These are phyloP conservation scores for Emmonsia crescens DNA, from an alignment of 2,329 filamentous ascomycete species.

Conservation along the genomic window DNA sequence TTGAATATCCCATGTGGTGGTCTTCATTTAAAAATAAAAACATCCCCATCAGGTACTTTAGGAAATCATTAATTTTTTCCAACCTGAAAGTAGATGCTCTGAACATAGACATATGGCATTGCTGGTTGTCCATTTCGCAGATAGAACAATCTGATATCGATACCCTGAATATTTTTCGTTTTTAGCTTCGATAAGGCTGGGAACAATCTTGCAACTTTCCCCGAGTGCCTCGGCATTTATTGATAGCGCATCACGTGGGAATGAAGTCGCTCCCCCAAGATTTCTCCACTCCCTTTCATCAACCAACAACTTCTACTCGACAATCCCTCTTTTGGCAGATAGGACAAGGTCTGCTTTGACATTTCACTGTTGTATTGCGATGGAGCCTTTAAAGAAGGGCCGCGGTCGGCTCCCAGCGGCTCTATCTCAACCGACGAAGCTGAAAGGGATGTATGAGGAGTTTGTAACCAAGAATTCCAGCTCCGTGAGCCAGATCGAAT, in stretches of 20 bases:
- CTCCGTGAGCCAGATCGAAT: slow-evolving; percentile 91
- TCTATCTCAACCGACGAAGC: slow-evolving; percentile 29
- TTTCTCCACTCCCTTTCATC: neutral
- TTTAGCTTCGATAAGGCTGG: too few relatives aligned
- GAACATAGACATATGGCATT: too few relatives aligned
- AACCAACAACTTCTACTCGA: neutral
- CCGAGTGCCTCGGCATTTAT: neutral
- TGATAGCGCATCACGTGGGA: neutral
- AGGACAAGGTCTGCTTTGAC: neutral
- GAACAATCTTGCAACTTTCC: too few relatives aligned
- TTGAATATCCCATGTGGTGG: neutral
- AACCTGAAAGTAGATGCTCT: too few relatives aligned
- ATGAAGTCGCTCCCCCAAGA: neutral
- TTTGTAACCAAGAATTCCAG: slow-evolving; percentile 93
- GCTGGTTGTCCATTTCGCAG: too few relatives aligned
- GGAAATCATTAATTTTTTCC: too few relatives aligned
- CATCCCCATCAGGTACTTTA: too few relatives aligned
- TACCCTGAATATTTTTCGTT: too few relatives aligned
- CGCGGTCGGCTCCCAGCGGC: slow-evolving; percentile 20
- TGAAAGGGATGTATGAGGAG: slow-evolving; percentile 41
- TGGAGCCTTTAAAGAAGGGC: slow-evolving; percentile 24
- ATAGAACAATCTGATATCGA: too few relatives aligned
- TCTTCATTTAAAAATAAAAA: neutral
- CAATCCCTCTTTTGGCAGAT: neutral
- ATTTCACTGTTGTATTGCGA: slow-evolving; percentile 12